phyloP scores from a whole-genome alignment of 2,329 filamentous ascomycete species.

The Fusarium concolor region DNA sequence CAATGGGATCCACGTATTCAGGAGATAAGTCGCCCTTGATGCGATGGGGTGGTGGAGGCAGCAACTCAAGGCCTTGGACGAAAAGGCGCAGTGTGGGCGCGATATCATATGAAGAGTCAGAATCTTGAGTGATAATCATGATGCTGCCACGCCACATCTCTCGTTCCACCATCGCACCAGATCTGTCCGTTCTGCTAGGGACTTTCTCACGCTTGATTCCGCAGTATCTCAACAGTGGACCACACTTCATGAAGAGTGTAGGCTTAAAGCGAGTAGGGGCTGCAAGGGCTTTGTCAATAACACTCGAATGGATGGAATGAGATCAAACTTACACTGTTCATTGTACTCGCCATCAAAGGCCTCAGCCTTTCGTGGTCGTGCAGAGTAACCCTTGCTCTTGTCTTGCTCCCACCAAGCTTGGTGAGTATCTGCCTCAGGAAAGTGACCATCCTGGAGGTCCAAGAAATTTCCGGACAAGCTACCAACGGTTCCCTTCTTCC shows the following conservation, averaged over 20 bases:
- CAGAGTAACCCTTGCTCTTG: constrained; percentile 58
- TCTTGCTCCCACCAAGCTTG: constrained; percentile 83
- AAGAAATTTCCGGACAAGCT: constrained; percentile 69
- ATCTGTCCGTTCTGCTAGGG: constrained; percentile 46
- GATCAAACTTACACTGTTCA: constrained; percentile 63
- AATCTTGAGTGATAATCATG: constrained; percentile 94
- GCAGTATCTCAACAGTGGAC: constrained; percentile 89
- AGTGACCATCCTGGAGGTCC: constrained; percentile 63
- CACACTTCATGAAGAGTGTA: constrained; percentile 86
- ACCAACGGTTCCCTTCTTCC: constrained; percentile 75
- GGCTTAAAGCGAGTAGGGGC: constrained; percentile 82
- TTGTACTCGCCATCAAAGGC: constrained; percentile 76
- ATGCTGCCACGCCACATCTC: constrained; percentile 94
- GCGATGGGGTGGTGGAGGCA: constrained; percentile 80
- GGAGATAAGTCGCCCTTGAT: constrained; percentile 75
- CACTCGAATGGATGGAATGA: not conserved
- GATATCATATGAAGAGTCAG: constrained; percentile 83
- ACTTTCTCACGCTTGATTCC: constrained; percentile 77
- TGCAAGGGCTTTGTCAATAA: constrained; percentile 43
- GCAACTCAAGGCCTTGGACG: constrained; percentile 83
- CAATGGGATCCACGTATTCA: constrained; percentile 89
- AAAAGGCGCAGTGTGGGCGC: constrained; percentile 86
- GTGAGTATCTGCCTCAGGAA: constrained; percentile 58
- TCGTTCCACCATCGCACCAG: constrained; percentile 59
- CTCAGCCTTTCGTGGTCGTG: constrained; percentile 67